Percentiles rank a stretch among this genome's conserved stretches.
Evolutionary conservation across 2,329 filamentous ascomycete species (phyloP).

Genomic region (Talaromyces sp.): DNA sequence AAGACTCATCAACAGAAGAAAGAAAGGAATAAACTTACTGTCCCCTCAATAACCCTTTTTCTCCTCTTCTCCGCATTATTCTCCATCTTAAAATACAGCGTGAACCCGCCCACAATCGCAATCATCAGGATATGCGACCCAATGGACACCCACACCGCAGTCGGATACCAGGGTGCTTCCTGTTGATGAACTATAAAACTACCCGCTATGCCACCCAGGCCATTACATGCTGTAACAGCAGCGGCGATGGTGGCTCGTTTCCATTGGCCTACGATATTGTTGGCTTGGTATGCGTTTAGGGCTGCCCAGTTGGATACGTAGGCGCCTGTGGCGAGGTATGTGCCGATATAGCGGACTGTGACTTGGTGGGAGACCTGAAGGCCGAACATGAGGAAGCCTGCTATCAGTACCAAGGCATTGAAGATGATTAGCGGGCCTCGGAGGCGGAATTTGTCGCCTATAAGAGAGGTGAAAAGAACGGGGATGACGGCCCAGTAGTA

Average conservation of each 20-base stretch:
- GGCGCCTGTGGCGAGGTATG: constrained; percentile 61
- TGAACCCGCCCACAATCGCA: constrained; percentile 11
- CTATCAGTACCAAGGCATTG: constrained; percentile 58
- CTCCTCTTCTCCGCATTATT: constrained; percentile 1
- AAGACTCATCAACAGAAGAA: background rate
- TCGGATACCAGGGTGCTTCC: constrained; percentile 59
- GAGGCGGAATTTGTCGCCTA: constrained; percentile 57
- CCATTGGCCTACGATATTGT: constrained; percentile 61
- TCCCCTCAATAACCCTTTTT: constrained; percentile 8
- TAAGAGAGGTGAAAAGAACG: constrained; percentile 56
- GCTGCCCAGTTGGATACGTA: constrained; percentile 67
- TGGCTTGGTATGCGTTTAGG: constrained; percentile 58
- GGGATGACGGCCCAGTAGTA: constrained; percentile 64
- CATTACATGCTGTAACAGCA: constrained; percentile 56
- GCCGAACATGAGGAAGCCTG: constrained; percentile 62
- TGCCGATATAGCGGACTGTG: constrained; percentile 59
- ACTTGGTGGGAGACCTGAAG: constrained; percentile 51
- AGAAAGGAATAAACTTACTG: background rate
- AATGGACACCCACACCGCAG: constrained; percentile 63
- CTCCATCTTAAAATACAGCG: constrained; percentile 4
- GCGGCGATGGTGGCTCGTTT: constrained; percentile 60
- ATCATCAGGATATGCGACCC: constrained; percentile 32
- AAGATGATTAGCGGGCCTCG: constrained; percentile 61
- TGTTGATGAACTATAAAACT: constrained; percentile 59
- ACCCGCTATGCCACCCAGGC: constrained; percentile 60